phyloP scores from a whole-genome alignment of 2,329 filamentous ascomycete genomes.

The Davidsoniella virescens region DNA sequence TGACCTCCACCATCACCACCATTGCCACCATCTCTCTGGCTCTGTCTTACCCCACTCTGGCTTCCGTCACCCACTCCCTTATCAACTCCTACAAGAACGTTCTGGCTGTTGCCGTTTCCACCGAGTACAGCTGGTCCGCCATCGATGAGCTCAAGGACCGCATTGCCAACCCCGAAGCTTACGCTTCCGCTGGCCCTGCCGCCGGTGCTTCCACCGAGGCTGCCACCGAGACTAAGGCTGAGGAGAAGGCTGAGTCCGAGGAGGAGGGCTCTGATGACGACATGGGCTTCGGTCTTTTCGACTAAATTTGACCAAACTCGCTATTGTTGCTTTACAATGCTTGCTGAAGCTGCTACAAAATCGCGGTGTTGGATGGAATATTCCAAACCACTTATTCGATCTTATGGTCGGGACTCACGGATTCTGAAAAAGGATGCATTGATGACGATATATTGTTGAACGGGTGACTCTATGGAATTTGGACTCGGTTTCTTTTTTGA shows the following conservation, averaged over 20 bases:
- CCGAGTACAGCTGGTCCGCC: conserved; percentile 84
- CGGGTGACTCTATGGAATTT: conserved; percentile 2
- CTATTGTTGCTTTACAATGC: not conserved
- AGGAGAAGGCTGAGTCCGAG: conserved; percentile 53
- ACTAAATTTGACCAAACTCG: conserved; percentile 30
- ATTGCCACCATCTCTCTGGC: conserved; percentile 86
- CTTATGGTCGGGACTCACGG: not conserved
- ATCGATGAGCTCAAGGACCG: conserved; percentile 98
- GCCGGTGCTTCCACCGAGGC: conserved; percentile 39
- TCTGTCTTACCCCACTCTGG: conserved; percentile 85
- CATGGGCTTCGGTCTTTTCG: conserved; percentile 50
- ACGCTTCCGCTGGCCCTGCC: conserved; percentile 66
- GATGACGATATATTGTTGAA: not conserved
- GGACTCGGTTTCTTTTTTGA: conserved; percentile 3
- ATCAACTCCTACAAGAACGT: conserved; percentile 98
- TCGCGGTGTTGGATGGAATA: conserved; percentile 61
- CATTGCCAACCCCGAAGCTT: conserved; percentile 96
- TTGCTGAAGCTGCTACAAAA: conserved; percentile 16
- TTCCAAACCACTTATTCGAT: conserved; percentile 34
- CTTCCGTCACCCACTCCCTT: conserved; percentile 89
- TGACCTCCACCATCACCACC: conserved; percentile 67
- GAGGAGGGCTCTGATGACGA: conserved; percentile 31
- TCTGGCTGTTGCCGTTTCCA: conserved; percentile 75
- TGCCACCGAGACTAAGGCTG: conserved; percentile 38
- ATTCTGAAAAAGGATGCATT: conserved; percentile 3